Conservation (phyloP, 2,329 filamentous ascomycete species). For the Fusarium sarcochroum region DNA sequence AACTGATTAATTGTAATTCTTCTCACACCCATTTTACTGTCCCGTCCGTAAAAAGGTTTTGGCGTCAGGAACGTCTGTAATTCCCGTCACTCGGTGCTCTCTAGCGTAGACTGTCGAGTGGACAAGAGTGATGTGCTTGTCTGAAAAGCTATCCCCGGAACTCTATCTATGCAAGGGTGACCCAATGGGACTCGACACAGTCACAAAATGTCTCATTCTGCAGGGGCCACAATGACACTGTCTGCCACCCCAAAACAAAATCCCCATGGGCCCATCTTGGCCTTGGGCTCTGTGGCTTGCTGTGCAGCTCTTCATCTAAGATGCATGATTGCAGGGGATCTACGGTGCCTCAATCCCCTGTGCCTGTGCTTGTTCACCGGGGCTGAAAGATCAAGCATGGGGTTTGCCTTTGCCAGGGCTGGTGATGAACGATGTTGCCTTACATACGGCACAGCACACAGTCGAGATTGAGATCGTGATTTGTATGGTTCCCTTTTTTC, state of each 20-base stretch:
- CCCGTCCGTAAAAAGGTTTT: conserved; percentile 1
- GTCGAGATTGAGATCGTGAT: conserved; percentile 11
- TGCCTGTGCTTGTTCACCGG: background rate
- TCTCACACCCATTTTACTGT: background rate
- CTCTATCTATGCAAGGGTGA: background rate
- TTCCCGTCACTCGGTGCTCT: background rate
- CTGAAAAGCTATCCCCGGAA: background rate
- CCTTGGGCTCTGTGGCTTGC: background rate
- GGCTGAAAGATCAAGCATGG: background rate
- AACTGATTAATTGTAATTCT: background rate
- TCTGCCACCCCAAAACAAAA: background rate
- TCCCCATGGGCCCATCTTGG: background rate
- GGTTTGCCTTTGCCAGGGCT: too few relatives aligned
- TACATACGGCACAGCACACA: too few relatives aligned
- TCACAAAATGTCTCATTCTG: background rate
- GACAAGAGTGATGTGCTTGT: background rate
- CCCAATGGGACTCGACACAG: background rate
- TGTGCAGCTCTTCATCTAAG: background rate
- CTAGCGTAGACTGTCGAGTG: background rate
- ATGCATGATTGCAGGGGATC: background rate
- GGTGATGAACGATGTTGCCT: too few relatives aligned
- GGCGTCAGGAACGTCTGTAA: conserved; percentile 30
- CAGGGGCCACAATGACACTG: background rate
- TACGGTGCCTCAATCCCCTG: too few relatives aligned
- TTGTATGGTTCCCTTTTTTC: background rate